Evolutionary conservation across 139 green algal genomes (phyloP), one percentile per base, ranked within the genome.

Genomic region (Nannochloris sp.): DNA sequence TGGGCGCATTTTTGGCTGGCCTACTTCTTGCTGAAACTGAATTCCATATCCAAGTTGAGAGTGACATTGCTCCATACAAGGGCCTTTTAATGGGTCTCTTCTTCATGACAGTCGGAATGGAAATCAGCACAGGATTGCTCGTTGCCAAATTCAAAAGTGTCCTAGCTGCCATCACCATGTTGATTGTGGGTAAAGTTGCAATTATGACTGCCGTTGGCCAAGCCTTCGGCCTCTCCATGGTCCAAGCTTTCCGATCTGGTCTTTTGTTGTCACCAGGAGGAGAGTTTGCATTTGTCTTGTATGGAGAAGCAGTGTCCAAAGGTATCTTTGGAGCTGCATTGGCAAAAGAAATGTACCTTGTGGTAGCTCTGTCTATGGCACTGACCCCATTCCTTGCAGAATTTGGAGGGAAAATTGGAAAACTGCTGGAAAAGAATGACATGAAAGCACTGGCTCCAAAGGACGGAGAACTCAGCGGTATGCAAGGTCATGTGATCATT

Each of bases 201-300:
- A 75, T 98, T 17, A 89, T 98, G 79, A 74, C 72, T 11, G 80
- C 70, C 3, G 63, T 90, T 23, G 92, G 91, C 9, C 77, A 83
- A 4, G 37, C 82, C 17, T 96, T 98, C 75, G 91, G 91, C 4
- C 63, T 98, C 31, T 79, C 76, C 13, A 66, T 69, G 14, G 55
- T 97, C 17, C 80, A 89, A 25, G 67, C 66, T 33, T 29, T 80
- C 12, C 74, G 87, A 9, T 68, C 84, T 5, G 89, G 89, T 56
- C 65, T 96, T 65, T 78, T 95, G 63, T 81, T 97, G 2, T 83
- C 85, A n/a, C 80, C 91, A 23, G 91, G 92, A n/a, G 93, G 93
- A 14, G 93, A 99, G 82, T 99, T 99, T 84, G 93, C 93, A 4
- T 99, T 99, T 72, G 94, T 99, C 13, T 84, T 91, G 16, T 96